A percentile compares a stretch with the other conserved stretches of the same genome.
phyloP scores from a whole-genome alignment of 2,329 filamentous ascomycete species.

The Paraconiothyrium sp. region DNA sequence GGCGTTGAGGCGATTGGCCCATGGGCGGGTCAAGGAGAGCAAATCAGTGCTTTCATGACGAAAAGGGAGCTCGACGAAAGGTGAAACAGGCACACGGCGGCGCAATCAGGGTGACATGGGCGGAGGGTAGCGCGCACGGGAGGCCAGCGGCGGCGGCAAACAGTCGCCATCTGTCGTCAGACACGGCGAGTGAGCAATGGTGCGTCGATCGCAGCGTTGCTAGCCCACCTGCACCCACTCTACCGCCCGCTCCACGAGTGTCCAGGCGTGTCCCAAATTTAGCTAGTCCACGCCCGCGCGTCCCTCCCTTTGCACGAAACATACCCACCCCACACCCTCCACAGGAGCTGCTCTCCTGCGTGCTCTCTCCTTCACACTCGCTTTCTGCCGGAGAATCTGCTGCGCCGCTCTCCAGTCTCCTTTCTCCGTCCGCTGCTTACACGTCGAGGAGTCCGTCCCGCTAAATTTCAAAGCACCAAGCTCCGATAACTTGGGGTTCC shows the following conservation, averaged over 20 bases:
- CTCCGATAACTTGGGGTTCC: slow-evolving; percentile 17
- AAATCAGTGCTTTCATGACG: neutral
- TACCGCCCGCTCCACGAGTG: slow-evolving; percentile 5
- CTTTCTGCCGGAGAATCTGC: slow-evolving; percentile 11
- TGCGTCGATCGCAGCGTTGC: slow-evolving; percentile 12
- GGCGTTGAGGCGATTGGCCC: neutral
- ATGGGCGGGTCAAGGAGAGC: neutral
- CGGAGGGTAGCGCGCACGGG: neutral
- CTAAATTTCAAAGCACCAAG: slow-evolving; percentile 19
- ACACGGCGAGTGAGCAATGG: neutral
- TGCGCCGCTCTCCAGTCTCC: slow-evolving; percentile 11
- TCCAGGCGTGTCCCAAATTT: slow-evolving; percentile 2
- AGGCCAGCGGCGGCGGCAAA: slow-evolving; percentile 1
- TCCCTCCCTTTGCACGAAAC: slow-evolving; percentile 21
- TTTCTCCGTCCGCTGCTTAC: slow-evolving; percentile 13
- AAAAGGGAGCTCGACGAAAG: neutral
- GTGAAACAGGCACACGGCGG: slow-evolving; percentile 11
- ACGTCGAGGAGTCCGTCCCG: slow-evolving; percentile 24
- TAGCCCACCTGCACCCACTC: slow-evolving; percentile 2
- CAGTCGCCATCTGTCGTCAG: slow-evolving; percentile 6
- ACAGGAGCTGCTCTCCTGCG: slow-evolving; percentile 2
- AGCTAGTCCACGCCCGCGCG: slow-evolving; percentile 11
- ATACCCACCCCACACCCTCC: slow-evolving; percentile 15
- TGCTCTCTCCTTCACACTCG: slow-evolving; percentile 7
- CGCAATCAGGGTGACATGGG: neutral